Evolutionary conservation across 2,329 filamentous ascomycete species (phyloP).

Genomic region (Cladobotryum protrusum): DNA sequence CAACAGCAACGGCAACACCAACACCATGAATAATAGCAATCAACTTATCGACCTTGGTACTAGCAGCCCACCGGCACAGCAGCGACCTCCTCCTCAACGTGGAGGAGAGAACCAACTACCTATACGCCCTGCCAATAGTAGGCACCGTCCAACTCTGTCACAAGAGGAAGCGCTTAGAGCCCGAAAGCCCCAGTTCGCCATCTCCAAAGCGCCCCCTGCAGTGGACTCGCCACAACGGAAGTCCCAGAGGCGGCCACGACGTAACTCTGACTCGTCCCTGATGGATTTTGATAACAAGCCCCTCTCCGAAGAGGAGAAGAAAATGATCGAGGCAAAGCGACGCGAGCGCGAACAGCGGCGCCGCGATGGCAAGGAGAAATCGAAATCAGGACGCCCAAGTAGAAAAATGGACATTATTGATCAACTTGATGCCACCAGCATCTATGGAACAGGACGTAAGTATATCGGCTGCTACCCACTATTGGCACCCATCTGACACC

Average conservation of each 20-base stretch:
- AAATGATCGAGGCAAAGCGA: conserved; percentile 32
- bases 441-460: conserved; percentile 87
- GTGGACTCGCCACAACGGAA: conserved; percentile 35
- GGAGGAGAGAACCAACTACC: conserved; percentile 43
- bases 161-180: conserved; percentile 57
- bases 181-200: conserved; percentile 33
- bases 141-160: conserved; percentile 59
- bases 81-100: conserved; percentile 22
- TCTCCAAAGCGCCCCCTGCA: conserved; percentile 24
- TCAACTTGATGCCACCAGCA: conserved; percentile 91
- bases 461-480: conserved; percentile 18
- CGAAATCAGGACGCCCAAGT: conserved; percentile 42
- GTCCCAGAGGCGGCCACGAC: conserved; percentile 50
- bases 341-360: conserved; percentile 19
- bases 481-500: background rate
- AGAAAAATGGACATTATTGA: conserved; percentile 81
- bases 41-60: conserved; percentile 27
- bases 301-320: conserved; percentile 48
- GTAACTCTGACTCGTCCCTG: conserved; percentile 76
- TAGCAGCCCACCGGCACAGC: conserved; percentile 28
- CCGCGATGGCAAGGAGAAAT: conserved; percentile 46
- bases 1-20: no score
- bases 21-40: conserved; percentile 2
- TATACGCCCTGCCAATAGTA: conserved; percentile 26
- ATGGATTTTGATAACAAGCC: conserved; percentile 52